A percentile compares a stretch with the other conserved stretches of the same genome.
Evolutionary conservation across 1,139 yeast species (phyloP).

Genomic region (Pichia sp.): DNA sequence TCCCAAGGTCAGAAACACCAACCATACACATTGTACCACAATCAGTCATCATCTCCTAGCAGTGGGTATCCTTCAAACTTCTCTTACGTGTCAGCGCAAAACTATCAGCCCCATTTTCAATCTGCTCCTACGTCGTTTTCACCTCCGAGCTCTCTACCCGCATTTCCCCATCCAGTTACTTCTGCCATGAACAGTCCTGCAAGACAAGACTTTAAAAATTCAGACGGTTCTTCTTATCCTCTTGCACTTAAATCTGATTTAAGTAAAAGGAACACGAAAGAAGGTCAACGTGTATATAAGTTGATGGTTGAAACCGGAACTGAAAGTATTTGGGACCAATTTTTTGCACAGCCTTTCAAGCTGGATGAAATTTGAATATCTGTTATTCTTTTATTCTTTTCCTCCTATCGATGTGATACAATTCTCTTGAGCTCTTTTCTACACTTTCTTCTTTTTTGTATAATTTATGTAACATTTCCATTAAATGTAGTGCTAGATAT

Average conservation of each 20-base stretch:
- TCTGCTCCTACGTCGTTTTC: neutral
- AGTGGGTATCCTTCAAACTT: neutral
- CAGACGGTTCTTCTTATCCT: neutral
- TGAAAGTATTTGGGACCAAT: constrained; percentile 76
- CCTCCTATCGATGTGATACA: neutral
- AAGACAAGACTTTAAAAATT: too few relatives aligned
- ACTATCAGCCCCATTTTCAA: neutral
- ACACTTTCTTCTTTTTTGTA: neutral
- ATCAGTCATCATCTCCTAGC: neutral
- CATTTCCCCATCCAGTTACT: neutral
- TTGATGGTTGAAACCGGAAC: constrained; percentile 63
- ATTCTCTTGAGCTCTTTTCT: neutral
- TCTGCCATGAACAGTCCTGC: neutral
- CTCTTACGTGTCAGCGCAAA: neutral
- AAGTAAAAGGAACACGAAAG: constrained; percentile 24
- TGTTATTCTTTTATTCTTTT: neutral
- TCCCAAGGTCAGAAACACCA: too few relatives aligned
- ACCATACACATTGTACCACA: neutral
- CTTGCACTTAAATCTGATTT: neutral
- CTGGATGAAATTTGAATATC: constrained; percentile 13
- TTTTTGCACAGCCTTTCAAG: constrained; percentile 41
- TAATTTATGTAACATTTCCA: neutral
- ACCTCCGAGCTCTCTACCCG: neutral
- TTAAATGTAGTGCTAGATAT: neutral
- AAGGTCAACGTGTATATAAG: constrained; percentile 55